phyloP scores from a whole-genome alignment of 2,329 filamentous ascomycete genomes.

The Calonectria crousiana region DNA sequence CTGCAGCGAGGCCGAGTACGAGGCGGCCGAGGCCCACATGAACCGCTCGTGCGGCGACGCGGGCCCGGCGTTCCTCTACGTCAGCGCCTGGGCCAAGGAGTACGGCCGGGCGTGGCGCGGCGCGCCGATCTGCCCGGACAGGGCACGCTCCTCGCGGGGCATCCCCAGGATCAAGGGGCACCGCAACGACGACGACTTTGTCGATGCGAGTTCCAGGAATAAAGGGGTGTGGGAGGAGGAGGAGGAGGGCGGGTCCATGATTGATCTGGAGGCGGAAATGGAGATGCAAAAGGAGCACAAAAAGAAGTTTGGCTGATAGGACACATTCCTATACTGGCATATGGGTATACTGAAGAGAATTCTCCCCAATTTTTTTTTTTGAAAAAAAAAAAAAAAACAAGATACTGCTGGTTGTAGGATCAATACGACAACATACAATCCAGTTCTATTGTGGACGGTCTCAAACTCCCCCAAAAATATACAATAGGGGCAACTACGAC shows the following conservation, averaged over 20 bases:
- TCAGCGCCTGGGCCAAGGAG: conserved; percentile 14
- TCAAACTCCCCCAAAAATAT: no score
- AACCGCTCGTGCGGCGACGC: conserved; percentile 22
- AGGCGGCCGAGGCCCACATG: conserved; percentile 18
- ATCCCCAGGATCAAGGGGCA: neutral
- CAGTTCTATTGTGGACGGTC: neutral
- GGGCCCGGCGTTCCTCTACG: neutral
- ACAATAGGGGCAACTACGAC: neutral
- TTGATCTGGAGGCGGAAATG: neutral
- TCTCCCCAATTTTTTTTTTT: neutral
- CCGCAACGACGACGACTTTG: neutral
- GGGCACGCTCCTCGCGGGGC: neutral
- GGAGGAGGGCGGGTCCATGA: neutral
- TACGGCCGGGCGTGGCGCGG: conserved; percentile 27
- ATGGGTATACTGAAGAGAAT: neutral
- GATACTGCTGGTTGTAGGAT: neutral
- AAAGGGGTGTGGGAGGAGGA: neutral
- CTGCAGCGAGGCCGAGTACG: conserved; percentile 27
- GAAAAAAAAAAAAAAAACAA: neutral
- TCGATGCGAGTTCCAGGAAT: neutral
- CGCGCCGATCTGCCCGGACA: neutral
- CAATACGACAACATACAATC: neutral
- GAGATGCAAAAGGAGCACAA: neutral
- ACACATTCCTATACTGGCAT: neutral
- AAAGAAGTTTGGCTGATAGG: neutral